A percentile compares a stretch with the other conserved stretches of the same genome.
phyloP scores from a whole-genome alignment of 2,329 filamentous ascomycete species.

The Colletotrichum sp. region DNA sequence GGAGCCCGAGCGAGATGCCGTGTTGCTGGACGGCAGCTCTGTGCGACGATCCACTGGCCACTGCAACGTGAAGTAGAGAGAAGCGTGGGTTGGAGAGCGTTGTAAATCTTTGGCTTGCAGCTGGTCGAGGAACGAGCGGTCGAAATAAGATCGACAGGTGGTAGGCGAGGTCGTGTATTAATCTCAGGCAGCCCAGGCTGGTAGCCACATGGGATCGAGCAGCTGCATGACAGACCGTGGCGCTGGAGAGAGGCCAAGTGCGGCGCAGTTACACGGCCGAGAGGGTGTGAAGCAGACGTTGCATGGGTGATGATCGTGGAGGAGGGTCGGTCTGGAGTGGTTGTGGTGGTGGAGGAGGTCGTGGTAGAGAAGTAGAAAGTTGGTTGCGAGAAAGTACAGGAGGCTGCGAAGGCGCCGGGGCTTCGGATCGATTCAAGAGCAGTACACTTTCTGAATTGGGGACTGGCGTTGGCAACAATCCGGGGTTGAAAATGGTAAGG shows the following conservation, averaged over 20 bases:
- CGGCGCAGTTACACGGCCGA: slow-evolving; percentile 8
- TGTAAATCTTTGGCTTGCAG: not conserved
- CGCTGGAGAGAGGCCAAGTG: not conserved
- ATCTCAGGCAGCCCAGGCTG: slow-evolving; percentile 12
- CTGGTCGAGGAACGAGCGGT: not conserved
- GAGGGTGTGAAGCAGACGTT: not conserved
- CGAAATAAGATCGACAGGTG: not conserved
- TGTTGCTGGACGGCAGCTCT: not conserved
- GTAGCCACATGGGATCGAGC: not conserved
- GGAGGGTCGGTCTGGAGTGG: not conserved
- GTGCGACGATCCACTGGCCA: slow-evolving; percentile 9
- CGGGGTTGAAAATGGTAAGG: not conserved
- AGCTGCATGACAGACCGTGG: slow-evolving; percentile 8
- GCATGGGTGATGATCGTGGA: not conserved
- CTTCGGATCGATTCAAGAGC: not conserved
- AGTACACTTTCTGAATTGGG: not conserved
- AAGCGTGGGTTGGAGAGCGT: not conserved
- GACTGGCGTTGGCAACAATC: not conserved
- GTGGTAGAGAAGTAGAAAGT: not conserved
- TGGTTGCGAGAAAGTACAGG: not conserved
- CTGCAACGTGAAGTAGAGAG: not conserved
- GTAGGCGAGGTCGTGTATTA: slow-evolving; percentile 10
- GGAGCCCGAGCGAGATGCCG: not conserved
- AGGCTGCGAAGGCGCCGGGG: not conserved
- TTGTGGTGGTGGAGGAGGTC: not conserved